Evolutionary conservation across 1,284 basidiomycete genomes (phyloP).

Genomic region (Blastosporella zonata): DNA sequence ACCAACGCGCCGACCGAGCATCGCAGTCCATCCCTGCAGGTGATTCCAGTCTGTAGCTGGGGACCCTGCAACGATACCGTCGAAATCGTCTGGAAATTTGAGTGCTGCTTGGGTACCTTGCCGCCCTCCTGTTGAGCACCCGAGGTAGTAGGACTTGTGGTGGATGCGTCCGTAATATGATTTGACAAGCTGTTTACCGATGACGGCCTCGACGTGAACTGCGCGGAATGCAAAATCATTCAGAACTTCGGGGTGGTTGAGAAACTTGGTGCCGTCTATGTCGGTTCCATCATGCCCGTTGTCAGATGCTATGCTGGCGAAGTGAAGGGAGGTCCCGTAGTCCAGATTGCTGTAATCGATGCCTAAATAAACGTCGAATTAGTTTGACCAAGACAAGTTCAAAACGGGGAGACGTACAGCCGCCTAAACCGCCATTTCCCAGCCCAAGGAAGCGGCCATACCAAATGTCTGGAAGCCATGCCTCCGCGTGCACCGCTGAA

Average conservation of each 20-base stretch:
- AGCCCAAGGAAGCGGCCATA: conserved; percentile 8
- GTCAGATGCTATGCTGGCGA: conserved; percentile 9
- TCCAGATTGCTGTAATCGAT: conserved; percentile 11
- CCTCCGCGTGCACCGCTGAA: conserved; percentile 7
- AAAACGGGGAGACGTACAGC: conserved; percentile 8
- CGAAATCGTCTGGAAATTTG: conserved; percentile 14
- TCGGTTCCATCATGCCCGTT: conserved; percentile 11
- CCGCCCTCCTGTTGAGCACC: conserved; percentile 13
- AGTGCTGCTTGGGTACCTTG: conserved; percentile 12
- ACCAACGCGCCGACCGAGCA: neutral
- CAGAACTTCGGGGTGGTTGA: conserved; percentile 11
- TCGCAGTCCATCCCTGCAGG: conserved; percentile 2
- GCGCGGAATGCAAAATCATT: conserved; percentile 13
- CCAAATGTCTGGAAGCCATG: conserved; percentile 13
- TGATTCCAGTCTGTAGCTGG: conserved; percentile 10
- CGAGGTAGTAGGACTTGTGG: conserved; percentile 11
- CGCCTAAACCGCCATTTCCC: conserved; percentile 10
- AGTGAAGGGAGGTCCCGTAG: conserved; percentile 8
- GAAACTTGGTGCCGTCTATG: neutral
- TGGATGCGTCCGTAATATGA: conserved; percentile 9
- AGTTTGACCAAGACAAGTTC: neutral
- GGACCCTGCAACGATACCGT: conserved; percentile 13
- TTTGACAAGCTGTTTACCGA: conserved; percentile 13
- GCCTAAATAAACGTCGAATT: neutral
- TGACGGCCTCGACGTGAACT: conserved; percentile 7